Evolutionary conservation across 2,329 filamentous ascomycete genomes (phyloP), one percentile per base, ranked within the genome.

Genomic region (Aspergillus candidus): DNA sequence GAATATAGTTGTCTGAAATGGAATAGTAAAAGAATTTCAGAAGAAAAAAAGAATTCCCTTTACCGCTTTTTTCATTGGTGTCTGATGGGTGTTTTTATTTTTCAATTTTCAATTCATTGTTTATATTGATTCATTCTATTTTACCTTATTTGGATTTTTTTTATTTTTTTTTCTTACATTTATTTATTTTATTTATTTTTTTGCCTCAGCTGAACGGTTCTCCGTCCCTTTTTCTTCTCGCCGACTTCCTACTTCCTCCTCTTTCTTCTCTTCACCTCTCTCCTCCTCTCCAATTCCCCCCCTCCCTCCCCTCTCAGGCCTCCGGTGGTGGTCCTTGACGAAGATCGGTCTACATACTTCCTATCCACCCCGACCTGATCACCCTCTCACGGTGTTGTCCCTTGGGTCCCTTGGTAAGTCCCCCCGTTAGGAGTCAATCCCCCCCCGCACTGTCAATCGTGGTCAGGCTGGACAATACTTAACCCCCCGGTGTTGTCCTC

Each of bases 141-240:
- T 38, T 43, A 42, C 42, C 43, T 47, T 51, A 42, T 40, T 40
- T 44, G 33, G 43, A 32, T 49, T 44, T 36, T 35, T 41, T 38
- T 40, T 35, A 41, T 30, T 39, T 46, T 40, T 35, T 42, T 27
- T 39, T 46, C 51, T 47, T 31, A 35, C 32, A 43, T 27, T 35
- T 44, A 30, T 36, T 18, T 13, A n/a, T n/a, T n/a, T n/a, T n/a
- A n/a, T n/a, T n/a, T n/a, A n/a, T n/a, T 38, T 39, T 49, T 49
- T 44, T 51, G 35, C 40, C 31, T 17, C 44, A n/a, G 29, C 35
- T 33, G 30, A 43, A 38, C 41, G 27, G 27, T 50, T 41, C 41
- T 38, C 35, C 31, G 29, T 29, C 37, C 35, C 39, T 47, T 38
- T 47, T 46, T 44, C 43, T 38, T 40, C 22, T 27, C 22, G 22